Percentiles rank a stretch among this genome's conserved stretches.
These are phyloP conservation scores for Populus hybrid DNA, from an alignment of 441 rosid genomes.

Conservation along the genomic window DNA sequence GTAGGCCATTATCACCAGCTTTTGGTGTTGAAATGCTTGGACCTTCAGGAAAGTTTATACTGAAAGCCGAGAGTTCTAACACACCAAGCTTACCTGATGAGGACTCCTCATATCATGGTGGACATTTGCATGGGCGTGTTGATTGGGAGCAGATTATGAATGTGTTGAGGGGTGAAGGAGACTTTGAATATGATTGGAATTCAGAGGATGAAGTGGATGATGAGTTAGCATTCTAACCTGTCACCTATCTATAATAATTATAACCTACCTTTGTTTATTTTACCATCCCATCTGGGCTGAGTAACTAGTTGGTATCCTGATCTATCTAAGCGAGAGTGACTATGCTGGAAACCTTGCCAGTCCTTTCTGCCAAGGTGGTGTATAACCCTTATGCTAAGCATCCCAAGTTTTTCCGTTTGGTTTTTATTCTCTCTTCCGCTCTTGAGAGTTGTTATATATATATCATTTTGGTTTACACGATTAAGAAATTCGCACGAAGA, in stretches of 20 bases:
- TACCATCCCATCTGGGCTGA: neutral
- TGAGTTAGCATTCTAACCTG: conserved; percentile 21
- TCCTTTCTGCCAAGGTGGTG: neutral
- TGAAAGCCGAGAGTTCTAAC: conserved; percentile 42
- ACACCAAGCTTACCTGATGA: conserved; percentile 25
- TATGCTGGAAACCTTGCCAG: neutral
- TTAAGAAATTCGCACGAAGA: neutral
- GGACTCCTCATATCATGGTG: neutral
- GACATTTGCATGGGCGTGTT: conserved; percentile 20
- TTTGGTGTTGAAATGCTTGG: conserved; percentile 38
- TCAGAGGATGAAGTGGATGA: conserved; percentile 44
- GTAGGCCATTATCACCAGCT: conserved; percentile 49
- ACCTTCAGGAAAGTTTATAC: conserved; percentile 40
- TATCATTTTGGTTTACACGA: too few species aligned
- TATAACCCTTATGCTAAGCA: neutral
- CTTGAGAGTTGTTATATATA: too few species aligned
- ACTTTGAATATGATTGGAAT: conserved; percentile 36
- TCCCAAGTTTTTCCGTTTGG: neutral
- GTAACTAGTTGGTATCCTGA: neutral
- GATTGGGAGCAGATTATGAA: conserved; percentile 51
- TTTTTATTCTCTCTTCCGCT: neutral
- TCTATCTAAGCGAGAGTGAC: neutral
- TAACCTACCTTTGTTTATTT: neutral
- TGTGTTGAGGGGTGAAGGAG: conserved; percentile 37
- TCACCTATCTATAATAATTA: neutral